These are phyloP conservation scores for Paspalum notatum DNA, from an alignment of 176 grass and related monocot genomes.

Conservation along the genomic window DNA sequence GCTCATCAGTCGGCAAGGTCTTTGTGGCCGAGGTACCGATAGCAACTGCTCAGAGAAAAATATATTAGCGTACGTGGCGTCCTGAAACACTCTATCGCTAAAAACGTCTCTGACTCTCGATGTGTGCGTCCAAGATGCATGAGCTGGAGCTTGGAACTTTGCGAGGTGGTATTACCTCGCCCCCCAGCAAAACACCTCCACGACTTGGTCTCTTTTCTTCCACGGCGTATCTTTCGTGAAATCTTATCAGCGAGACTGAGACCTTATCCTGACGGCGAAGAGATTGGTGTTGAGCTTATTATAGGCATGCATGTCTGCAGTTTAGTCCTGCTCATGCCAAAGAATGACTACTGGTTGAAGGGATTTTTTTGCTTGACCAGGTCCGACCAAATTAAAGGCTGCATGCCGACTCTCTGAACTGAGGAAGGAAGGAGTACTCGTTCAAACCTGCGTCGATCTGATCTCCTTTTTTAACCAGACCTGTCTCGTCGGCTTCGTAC, in stretches of 20 bases:
- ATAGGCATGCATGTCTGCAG: neutral
- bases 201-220: neutral
- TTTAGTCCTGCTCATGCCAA: neutral
- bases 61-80: conserved; percentile 1
- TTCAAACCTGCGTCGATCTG: neutral
- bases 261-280: conserved; percentile 13
- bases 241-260: neutral
- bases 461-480: neutral
- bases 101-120: neutral
- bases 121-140: conserved; percentile 3
- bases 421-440: neutral
- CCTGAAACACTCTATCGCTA: conserved; percentile 11
- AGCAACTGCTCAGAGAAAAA: neutral
- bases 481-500: neutral
- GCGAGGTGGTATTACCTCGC: neutral
- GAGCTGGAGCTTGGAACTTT: conserved; percentile 24
- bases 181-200: neutral
- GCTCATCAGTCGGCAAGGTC: neutral
- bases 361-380: too few relatives aligned
- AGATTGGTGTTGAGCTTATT: neutral
- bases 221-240: conserved; percentile 12
- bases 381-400: too few relatives aligned
- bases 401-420: neutral
- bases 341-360: neutral
- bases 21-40: neutral